Evolutionary conservation across 768 basidiomycete genomes (phyloP).

Genomic region (Boletus subparvulus): DNA sequence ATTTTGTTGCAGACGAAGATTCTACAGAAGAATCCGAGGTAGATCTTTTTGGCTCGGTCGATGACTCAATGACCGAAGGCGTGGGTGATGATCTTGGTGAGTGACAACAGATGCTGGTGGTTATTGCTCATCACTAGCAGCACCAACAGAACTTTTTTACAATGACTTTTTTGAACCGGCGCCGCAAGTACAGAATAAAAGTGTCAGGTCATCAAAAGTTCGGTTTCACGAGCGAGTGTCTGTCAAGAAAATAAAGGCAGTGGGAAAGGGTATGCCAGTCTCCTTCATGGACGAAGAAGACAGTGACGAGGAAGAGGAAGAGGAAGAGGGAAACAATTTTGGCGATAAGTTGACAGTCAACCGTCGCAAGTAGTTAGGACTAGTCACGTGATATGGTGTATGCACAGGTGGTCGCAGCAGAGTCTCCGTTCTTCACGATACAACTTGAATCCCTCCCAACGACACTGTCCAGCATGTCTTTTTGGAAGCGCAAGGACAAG

Average conservation of each 20-base stretch:
- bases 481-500: constrained; percentile 67
- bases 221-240: constrained; percentile 80
- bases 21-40: constrained; percentile 54
- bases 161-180: constrained; percentile 81
- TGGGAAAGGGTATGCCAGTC: constrained; percentile 63
- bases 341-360: constrained; percentile 32
- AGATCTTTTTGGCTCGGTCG: constrained; percentile 68
- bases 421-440: neutral
- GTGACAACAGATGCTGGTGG: constrained; percentile 14
- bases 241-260: constrained; percentile 76
- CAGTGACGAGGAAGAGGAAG: constrained; percentile 40
- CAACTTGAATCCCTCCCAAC: neutral
- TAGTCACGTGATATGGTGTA: constrained; percentile 13
- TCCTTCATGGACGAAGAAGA: constrained; percentile 37
- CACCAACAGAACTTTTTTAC: constrained; percentile 60
- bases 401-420: neutral
- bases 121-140: constrained; percentile 1
- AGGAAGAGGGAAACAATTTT: constrained; percentile 37
- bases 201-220: constrained; percentile 44
- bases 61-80: constrained; percentile 43
- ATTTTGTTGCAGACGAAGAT: constrained; percentile 49
- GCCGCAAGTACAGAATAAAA: constrained; percentile 19
- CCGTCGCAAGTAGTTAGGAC: neutral
- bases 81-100: constrained; percentile 43
- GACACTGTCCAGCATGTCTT: constrained; percentile 18